Evolutionary conservation across 2,329 filamentous ascomycete species (phyloP).

Genomic region (Aphanocladium album): DNA sequence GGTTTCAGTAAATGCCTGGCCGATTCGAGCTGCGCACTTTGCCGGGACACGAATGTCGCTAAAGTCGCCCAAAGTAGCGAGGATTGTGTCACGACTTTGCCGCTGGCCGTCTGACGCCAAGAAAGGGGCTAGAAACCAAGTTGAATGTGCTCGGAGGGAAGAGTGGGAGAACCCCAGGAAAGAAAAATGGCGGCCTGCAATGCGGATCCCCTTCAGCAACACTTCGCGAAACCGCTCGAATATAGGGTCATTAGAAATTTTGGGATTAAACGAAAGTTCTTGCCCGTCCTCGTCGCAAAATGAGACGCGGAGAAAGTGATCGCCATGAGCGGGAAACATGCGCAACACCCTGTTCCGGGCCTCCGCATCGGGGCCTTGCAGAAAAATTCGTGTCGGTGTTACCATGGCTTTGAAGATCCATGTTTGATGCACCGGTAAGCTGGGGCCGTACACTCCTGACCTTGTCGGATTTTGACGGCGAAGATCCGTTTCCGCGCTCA

Average conservation of each 20-base stretch:
- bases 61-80: constrained; percentile 46
- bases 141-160: constrained; percentile 65
- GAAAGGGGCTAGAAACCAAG: constrained; percentile 56
- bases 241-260: constrained; percentile 41
- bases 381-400: constrained; percentile 53
- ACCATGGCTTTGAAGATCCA: constrained; percentile 52
- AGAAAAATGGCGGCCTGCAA: constrained; percentile 57
- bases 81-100: constrained; percentile 39
- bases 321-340: constrained; percentile 52
- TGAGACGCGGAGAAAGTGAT: constrained; percentile 64
- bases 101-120: constrained; percentile 25
- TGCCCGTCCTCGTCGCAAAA: constrained; percentile 71
- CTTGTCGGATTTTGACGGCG: constrained; percentile 22
- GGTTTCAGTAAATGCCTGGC: constrained; percentile 71
- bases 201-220: constrained; percentile 52
- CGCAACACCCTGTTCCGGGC: constrained; percentile 66
- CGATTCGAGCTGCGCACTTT: constrained; percentile 54
- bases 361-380: constrained; percentile 60
- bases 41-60: constrained; percentile 46
- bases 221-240: constrained; percentile 56
- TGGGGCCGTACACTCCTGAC: constrained; percentile 23
- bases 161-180: constrained; percentile 80
- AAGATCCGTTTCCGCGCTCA: constrained; percentile 36
- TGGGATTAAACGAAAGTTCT: constrained; percentile 54
- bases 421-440: constrained; percentile 35